Percentiles rank a stretch among this genome's conserved stretches.
phyloP scores from a whole-genome alignment of 2,329 filamentous ascomycete species.

The Lachnellula suecica region DNA sequence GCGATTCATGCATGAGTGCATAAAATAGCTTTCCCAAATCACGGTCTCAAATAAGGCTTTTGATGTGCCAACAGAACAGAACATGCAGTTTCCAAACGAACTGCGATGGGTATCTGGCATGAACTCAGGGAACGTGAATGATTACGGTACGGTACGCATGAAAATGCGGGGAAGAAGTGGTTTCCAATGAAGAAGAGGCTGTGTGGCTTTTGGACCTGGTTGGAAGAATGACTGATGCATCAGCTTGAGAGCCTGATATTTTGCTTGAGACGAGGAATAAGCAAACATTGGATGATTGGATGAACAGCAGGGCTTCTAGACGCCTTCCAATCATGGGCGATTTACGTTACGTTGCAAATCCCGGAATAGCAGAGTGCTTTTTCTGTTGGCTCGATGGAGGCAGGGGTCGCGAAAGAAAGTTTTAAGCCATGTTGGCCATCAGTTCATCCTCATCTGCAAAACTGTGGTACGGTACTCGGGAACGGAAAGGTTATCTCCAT shows the following conservation, averaged over 20 bases:
- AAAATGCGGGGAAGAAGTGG: slow-evolving; percentile 7
- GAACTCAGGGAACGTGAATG: too few relatives aligned
- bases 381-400: too few relatives aligned
- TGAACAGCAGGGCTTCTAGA: neutral
- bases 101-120: neutral
- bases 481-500: too few relatives aligned
- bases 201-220: neutral
- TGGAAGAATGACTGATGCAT: neutral
- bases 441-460: too few relatives aligned
- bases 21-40: slow-evolving; percentile 10
- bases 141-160: slow-evolving; percentile 6
- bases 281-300: neutral
- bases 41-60: slow-evolving; percentile 7
- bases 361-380: too few relatives aligned
- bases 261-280: neutral
- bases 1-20: slow-evolving; percentile 14
- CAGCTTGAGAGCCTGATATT: too few relatives aligned
- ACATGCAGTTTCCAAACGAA: slow-evolving; percentile 8
- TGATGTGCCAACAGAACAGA: slow-evolving; percentile 9
- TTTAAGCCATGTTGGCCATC: too few relatives aligned
- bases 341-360: too few relatives aligned
- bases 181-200: neutral
- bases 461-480: neutral
- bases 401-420: too few relatives aligned
- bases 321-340: too few relatives aligned